Conservation (phyloP, 208 protist species). For the Wallacemonas rigidus region DNA sequence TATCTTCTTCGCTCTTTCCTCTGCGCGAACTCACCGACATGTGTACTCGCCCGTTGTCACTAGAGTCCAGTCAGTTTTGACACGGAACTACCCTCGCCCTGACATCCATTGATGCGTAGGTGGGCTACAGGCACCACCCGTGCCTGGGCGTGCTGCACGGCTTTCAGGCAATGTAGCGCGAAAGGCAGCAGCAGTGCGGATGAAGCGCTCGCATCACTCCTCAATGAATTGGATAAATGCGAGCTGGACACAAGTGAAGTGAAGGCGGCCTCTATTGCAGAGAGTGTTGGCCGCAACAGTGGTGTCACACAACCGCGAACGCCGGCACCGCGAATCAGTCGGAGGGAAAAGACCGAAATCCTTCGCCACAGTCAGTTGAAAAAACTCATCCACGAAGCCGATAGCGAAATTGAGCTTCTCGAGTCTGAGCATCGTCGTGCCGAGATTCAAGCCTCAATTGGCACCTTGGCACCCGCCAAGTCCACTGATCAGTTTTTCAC, state of each 20-base stretch:
- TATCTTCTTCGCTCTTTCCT: too few species aligned
- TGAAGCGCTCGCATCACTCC: background rate
- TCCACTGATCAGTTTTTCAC: constrained; percentile 8
- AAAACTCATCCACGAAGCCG: constrained; percentile 10
- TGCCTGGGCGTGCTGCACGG: background rate
- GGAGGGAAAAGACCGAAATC: constrained; percentile 8
- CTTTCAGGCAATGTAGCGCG: background rate
- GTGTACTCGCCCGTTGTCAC: too few species aligned
- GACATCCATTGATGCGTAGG: background rate
- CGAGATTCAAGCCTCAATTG: background rate
- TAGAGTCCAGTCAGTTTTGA: too few species aligned
- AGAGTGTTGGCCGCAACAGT: background rate
- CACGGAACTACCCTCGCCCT: too few species aligned
- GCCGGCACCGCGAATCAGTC: background rate
- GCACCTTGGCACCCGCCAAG: constrained; percentile 1
- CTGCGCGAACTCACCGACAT: too few species aligned
- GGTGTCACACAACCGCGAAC: background rate
- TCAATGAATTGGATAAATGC: constrained; percentile 4
- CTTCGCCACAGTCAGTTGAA: constrained; percentile 3
- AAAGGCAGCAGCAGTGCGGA: background rate
- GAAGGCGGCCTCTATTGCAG: background rate
- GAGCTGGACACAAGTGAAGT: background rate
- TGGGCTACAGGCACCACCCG: background rate
- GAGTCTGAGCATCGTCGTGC: constrained; percentile 1
- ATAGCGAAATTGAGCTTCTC: constrained; percentile 8